Conservation (phyloP, 2,329 filamentous ascomycete species). For the Stagonosporopsis vannaccii region DNA sequence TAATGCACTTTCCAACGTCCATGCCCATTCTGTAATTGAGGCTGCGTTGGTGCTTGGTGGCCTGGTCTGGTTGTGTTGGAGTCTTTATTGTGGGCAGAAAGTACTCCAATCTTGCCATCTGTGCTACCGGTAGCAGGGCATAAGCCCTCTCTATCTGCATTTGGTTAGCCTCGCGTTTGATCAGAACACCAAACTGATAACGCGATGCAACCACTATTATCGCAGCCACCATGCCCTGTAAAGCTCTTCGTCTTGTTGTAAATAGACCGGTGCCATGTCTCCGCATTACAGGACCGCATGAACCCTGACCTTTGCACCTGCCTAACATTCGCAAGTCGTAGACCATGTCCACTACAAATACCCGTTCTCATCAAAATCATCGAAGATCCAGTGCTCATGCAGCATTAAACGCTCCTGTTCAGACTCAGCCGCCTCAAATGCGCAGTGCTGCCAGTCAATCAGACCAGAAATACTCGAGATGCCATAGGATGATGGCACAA, state of each 20-base stretch:
- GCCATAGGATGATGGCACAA: too few relatives aligned
- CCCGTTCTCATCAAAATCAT: slow-evolving; percentile 41
- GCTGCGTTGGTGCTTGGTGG: slow-evolving; percentile 1
- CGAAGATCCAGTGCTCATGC: slow-evolving; percentile 38
- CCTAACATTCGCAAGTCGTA: too few relatives aligned
- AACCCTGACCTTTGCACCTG: too few relatives aligned
- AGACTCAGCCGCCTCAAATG: slow-evolving; percentile 34
- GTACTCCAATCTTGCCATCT: neutral
- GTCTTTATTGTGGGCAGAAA: slow-evolving; percentile 1
- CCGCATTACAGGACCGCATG: too few relatives aligned
- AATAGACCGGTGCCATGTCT: too few relatives aligned
- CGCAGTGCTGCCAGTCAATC: slow-evolving; percentile 54
- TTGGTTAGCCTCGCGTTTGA: too few relatives aligned
- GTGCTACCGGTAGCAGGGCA: neutral
- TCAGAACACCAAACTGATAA: too few relatives aligned
- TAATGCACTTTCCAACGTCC: slow-evolving; percentile 1
- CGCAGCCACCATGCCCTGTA: too few relatives aligned
- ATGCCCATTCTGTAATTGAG: slow-evolving; percentile 1
- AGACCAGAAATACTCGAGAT: slow-evolving; percentile 30
- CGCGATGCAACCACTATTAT: too few relatives aligned
- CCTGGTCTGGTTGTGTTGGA: slow-evolving; percentile 1
- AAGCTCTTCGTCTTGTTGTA: too few relatives aligned
- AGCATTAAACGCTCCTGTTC: slow-evolving; percentile 27
- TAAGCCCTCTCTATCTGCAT: neutral
- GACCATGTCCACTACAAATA: neutral